phyloP scores from a whole-genome alignment of 257 asterid genomes.

The Capsicum chinense region DNA sequence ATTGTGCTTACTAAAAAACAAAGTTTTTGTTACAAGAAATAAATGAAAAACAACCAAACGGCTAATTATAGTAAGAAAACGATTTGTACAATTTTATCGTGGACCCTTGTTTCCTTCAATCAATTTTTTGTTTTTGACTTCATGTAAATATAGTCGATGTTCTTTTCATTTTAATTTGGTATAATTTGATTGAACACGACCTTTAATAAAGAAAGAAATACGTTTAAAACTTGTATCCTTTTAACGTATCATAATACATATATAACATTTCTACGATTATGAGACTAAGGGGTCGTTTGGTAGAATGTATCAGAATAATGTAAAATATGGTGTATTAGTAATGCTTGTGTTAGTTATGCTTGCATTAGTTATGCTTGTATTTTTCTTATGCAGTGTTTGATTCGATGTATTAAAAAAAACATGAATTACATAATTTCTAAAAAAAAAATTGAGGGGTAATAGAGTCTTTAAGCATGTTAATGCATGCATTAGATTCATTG shows the following conservation, averaged over 20 bases:
- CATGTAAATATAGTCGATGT: neutral
- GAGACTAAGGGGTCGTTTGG: neutral
- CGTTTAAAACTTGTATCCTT: neutral
- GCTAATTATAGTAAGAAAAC: neutral
- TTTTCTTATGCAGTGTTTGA: no score
- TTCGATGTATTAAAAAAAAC: no score
- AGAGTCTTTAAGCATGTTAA: no score
- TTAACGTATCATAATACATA: neutral
- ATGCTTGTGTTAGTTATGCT: no score
- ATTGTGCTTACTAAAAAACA: no score
- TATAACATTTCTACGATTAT: neutral
- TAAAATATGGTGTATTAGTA: no score
- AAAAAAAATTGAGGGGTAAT: no score
- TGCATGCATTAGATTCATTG: no score
- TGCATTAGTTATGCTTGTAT: no score
- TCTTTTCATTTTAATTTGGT: neutral
- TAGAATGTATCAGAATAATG: no score
- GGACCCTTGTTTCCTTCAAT: conserved; percentile 3
- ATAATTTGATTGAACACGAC: neutral
- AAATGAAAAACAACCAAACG: neutral
- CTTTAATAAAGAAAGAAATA: neutral
- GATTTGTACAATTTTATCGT: neutral
- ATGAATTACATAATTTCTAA: no score
- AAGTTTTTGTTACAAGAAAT: neutral
- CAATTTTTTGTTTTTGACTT: neutral